Evolutionary conservation across 1,284 basidiomycete species (phyloP), one percentile per base, ranked within the genome.

Genomic region (Vanrija sp.): DNA sequence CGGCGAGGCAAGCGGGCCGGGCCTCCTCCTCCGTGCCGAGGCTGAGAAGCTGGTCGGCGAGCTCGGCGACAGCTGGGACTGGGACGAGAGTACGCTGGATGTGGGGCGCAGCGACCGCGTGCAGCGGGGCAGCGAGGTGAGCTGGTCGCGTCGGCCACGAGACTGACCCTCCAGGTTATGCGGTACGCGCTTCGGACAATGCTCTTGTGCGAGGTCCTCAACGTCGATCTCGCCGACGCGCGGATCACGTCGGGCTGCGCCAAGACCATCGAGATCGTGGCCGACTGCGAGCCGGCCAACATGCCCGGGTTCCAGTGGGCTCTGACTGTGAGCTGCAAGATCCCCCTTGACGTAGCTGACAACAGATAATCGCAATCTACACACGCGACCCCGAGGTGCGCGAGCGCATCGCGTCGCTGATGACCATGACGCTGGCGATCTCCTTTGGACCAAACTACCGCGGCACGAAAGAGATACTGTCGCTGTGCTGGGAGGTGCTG

Each of bases 181-280:
- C 51, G 60, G 14, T 42, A 46, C 3, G 58, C 57, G 3, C 45
- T 65, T 14, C 45, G 46, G 14, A 56, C 57, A n/a, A 49, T 65
- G 16, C 49, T 65, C 12, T 49, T 65, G 6, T 57, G 56, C 29
- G 63, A 65, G 43, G 50, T 65, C 2, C 58, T 65, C 10, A 42
- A 57, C 15, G 51, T 51, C 10, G 48, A 55, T 7, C 49, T 62
- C 21, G 42, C 40, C 10, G 62, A 64, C 43, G 38, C 43, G 26
- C 52, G 57, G 3, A 45, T 62, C 19, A 26, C n/a, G 5, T 21
- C 23, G 9, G 55, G 51, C 7, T 25, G 44, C 3, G 43, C 52
- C 23, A 50, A 49, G 14, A 52, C 51, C 6, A 19, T 59, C 39
- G 61, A 62, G 44, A 50, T 62, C 42, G 61, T 62, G 5, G 57